A percentile compares a stretch with the other conserved stretches of the same genome.
Evolutionary conservation across 495 filamentous ascomycete species (phyloP).

Genomic region (Cairneyella variabilis): DNA sequence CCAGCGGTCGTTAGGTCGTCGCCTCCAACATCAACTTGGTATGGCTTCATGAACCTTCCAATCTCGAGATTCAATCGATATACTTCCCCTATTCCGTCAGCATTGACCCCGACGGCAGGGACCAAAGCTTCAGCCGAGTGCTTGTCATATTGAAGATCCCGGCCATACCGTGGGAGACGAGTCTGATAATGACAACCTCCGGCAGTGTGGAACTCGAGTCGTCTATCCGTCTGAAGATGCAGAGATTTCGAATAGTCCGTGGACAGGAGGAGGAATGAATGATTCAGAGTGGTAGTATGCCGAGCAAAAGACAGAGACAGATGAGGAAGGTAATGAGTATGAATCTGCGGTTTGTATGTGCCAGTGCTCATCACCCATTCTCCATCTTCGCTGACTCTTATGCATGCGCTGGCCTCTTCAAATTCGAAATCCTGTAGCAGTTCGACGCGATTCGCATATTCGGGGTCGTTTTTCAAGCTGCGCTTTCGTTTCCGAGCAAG

Average conservation of each 20-base stretch:
- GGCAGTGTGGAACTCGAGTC: constrained; percentile 91
- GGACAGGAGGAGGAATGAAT: constrained; percentile 88
- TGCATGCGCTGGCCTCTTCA: constrained; percentile 92
- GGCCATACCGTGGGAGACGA: constrained; percentile 85
- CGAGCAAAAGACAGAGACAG: constrained; percentile 88
- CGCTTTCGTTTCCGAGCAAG: constrained; percentile 86
- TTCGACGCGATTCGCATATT: constrained; percentile 91
- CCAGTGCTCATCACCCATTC: constrained; percentile 98
- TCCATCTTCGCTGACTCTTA: constrained; percentile 90
- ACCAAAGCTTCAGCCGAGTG: constrained; percentile 84
- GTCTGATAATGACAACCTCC: constrained; percentile 83
- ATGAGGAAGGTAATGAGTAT: constrained; percentile 90
- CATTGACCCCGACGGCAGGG: constrained; percentile 81
- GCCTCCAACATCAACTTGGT: constrained; percentile 76
- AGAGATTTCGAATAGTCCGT: constrained; percentile 92
- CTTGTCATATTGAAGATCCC: constrained; percentile 82
- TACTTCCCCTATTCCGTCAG: constrained; percentile 82
- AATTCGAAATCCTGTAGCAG: constrained; percentile 98
- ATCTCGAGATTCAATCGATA: constrained; percentile 88
- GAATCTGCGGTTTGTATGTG: constrained; percentile 92
- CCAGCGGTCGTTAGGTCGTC: constrained; percentile 65
- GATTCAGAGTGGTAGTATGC: constrained; percentile 90
- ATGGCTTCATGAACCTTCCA: constrained; percentile 83
- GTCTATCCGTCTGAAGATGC: constrained; percentile 88
- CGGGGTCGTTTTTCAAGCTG: constrained; percentile 87